Evolutionary conservation across 2,329 filamentous ascomycete species (phyloP), one percentile per base, ranked within the genome.

Genomic region (Nothophaeocryptopus gaeumannii): DNA sequence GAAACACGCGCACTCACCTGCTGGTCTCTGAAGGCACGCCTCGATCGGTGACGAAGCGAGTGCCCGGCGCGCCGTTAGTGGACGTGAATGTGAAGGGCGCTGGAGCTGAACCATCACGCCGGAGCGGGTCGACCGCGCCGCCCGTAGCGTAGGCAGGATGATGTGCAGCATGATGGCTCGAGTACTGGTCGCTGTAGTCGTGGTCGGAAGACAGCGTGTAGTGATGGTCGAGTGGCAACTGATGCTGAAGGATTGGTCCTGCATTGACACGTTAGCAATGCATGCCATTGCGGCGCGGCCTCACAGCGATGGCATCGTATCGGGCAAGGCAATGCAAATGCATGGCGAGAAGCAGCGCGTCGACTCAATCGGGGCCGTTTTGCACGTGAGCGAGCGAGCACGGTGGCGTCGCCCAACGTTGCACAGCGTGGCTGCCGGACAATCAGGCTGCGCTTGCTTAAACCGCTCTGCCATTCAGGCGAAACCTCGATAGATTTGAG

Each of bases 11-110:
- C 64, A 80, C 78, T 75, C 78, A 81, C 78, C 72, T 73, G 68
- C 73, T 63, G 43, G 50, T 68, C 67, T 81, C 77, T 61, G 74
- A 70, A 67, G 72, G 67, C 59, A 70, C 67, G 73, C 75, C 69
- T 69, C 74, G 75, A 67, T 73, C 73, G 68, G 75, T 62, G 63
- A 72, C 71, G 72, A 77, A 80, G 70, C 76, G 73, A 70, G 74
- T 64, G 26, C 51, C 60, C 39, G 58, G 54, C 42, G 59, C 50
- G 65, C 72, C 71, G 67, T 74, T 76, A 63, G 67, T 70, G 59
- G 71, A 65, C 62, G 72, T 65, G 62, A 77, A 73, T 51, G 72
- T 67, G 61, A 70, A 72, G 45, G 73, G 68, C 60, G 71, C 69
- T 49, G 68, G 64, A 49, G 79, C 68, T 52, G 68, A 63, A 61